phyloP scores from a whole-genome alignment of 1,139 yeast species.

The Wickerhamiella pararugosa region DNA sequence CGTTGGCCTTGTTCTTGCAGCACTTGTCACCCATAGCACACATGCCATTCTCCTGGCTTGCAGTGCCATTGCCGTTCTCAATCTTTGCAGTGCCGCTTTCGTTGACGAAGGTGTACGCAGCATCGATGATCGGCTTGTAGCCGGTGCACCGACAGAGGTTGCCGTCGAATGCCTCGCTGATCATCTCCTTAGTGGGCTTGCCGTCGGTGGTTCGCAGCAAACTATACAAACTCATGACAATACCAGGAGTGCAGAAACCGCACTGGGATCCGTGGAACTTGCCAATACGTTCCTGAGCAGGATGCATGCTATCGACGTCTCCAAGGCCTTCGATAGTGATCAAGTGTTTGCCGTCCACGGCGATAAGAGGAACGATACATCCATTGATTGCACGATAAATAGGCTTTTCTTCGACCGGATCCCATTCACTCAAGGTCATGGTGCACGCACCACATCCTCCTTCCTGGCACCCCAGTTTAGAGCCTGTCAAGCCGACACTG shows the following conservation, averaged over 20 bases:
- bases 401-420: slow-evolving; percentile 16
- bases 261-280: slow-evolving; percentile 36
- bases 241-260: slow-evolving; percentile 36
- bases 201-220: slow-evolving; percentile 28
- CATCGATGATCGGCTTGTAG: slow-evolving; percentile 33
- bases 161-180: slow-evolving; percentile 32
- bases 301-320: slow-evolving; percentile 27
- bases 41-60: slow-evolving; percentile 3
- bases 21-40: slow-evolving; percentile 11
- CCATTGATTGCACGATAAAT: slow-evolving; percentile 30
- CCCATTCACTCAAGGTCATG: slow-evolving; percentile 27
- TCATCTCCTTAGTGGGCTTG: slow-evolving; percentile 27
- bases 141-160: slow-evolving; percentile 35
- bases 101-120: slow-evolving; percentile 29
- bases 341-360: slow-evolving; percentile 32
- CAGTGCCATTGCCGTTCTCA: background rate
- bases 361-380: slow-evolving; percentile 31
- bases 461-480: slow-evolving; percentile 34
- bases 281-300: slow-evolving; percentile 34
- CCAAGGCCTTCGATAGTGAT: slow-evolving; percentile 35
- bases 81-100: slow-evolving; percentile 3
- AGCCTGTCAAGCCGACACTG: slow-evolving; percentile 28
- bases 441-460: slow-evolving; percentile 38
- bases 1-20: slow-evolving; percentile 10
- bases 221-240: slow-evolving; percentile 33